Evolutionary conservation across 2,329 filamentous ascomycete genomes (phyloP).

Genomic region (Pseudogymnoascus verrucosus): DNA sequence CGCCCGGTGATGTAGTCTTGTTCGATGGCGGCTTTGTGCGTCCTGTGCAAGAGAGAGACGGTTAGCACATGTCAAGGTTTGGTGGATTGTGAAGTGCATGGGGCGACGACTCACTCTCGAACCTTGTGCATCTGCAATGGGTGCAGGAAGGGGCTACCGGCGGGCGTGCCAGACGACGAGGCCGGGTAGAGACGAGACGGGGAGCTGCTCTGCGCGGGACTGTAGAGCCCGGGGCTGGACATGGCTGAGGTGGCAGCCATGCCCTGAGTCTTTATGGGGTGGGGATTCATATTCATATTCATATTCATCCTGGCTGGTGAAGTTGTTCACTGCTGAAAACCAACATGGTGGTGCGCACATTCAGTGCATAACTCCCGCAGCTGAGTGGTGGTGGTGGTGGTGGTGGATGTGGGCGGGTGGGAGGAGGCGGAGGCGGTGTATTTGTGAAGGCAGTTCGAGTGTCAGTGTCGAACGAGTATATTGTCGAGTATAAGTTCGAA

Average conservation of each 20-base stretch:
- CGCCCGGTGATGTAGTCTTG: constrained; percentile 82
- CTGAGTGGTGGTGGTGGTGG: background rate
- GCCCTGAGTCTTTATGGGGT: constrained; percentile 13
- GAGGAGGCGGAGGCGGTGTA: background rate
- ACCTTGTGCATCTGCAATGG: constrained; percentile 66
- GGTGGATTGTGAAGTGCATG: constrained; percentile 7
- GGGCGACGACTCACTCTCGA: constrained; percentile 55
- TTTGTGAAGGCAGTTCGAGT: background rate
- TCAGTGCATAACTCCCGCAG: background rate
- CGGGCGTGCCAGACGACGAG: constrained; percentile 41
- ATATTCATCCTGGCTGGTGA: constrained; percentile 15
- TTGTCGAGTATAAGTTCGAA: background rate
- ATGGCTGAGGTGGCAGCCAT: constrained; percentile 47
- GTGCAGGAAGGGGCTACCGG: constrained; percentile 57
- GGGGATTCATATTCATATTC: constrained; percentile 15
- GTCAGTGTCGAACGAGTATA: background rate
- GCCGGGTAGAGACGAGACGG: constrained; percentile 29
- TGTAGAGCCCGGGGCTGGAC: constrained; percentile 56
- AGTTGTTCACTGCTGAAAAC: constrained; percentile 7
- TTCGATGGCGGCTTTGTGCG: constrained; percentile 85
- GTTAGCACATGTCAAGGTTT: constrained; percentile 11
- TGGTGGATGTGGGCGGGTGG: background rate
- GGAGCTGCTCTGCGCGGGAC: constrained; percentile 35
- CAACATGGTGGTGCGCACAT: constrained; percentile 9
- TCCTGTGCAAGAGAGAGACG: constrained; percentile 40